Percentiles rank a stretch among this genome's conserved stretches.
phyloP scores from a whole-genome alignment of 495 filamentous ascomycete species.

The Penicilliopsis zonata region DNA sequence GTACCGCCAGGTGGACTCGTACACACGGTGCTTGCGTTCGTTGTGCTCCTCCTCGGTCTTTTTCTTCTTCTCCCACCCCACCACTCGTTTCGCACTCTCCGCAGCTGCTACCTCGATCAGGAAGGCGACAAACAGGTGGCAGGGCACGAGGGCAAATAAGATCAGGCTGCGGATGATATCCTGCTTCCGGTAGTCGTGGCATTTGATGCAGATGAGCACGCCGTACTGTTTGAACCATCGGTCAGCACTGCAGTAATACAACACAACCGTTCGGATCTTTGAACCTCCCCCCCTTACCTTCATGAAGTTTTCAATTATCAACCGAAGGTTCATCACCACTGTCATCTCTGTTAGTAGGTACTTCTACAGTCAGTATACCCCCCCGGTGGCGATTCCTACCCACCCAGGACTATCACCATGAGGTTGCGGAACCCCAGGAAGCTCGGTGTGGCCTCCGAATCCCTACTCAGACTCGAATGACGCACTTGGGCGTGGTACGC shows the following conservation, averaged over 20 bases:
- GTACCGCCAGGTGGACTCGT: constrained; percentile 62
- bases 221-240: constrained; percentile 53
- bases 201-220: constrained; percentile 81
- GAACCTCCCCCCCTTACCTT: constrained; percentile 45
- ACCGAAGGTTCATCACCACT: constrained; percentile 86
- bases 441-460: constrained; percentile 58
- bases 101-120: constrained; percentile 76
- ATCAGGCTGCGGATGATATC: constrained; percentile 65
- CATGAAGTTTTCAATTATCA: constrained; percentile 94
- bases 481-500: constrained; percentile 62
- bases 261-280: no score
- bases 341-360: constrained; percentile 2
- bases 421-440: constrained; percentile 92
- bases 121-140: constrained; percentile 80
- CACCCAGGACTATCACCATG: constrained; percentile 89
- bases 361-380: no score
- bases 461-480: constrained; percentile 77
- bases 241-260: no score
- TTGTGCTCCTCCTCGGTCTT: constrained; percentile 39
- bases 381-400: constrained; percentile 31
- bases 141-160: constrained; percentile 76
- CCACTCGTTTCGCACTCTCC: constrained; percentile 53
- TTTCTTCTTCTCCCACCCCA: constrained; percentile 48
- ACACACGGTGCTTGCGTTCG: constrained; percentile 33
- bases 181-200: constrained; percentile 72